A percentile compares a stretch with the other conserved stretches of the same genome.
These are phyloP conservation scores for Aspergillus fischeri DNA, from an alignment of 2,329 filamentous ascomycete species.

Conservation along the genomic window DNA sequence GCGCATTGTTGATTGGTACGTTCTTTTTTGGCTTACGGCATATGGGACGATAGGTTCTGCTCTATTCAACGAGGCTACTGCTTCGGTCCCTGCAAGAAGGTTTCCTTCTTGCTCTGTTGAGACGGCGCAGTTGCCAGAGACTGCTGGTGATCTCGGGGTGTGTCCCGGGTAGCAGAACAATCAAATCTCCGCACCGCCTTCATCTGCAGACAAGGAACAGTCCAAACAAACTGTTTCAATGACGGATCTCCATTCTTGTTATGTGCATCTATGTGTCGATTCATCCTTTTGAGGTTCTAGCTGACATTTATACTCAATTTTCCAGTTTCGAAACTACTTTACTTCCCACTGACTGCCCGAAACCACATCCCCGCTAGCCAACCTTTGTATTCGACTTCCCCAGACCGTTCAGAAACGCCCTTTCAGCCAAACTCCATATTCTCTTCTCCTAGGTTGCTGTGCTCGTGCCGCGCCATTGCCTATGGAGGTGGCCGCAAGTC, in stretches of 20 bases:
- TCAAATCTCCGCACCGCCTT: slow-evolving; percentile 41
- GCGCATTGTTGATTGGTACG: slow-evolving; percentile 39
- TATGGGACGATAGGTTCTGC: slow-evolving; percentile 3
- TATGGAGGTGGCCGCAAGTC: slow-evolving; percentile 41
- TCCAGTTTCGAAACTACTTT: slow-evolving; percentile 16
- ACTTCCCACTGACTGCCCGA: slow-evolving; percentile 13
- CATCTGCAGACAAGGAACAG: slow-evolving; percentile 7
- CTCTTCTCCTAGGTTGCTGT: slow-evolving; percentile 3
- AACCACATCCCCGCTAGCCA: slow-evolving; percentile 9
- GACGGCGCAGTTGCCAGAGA: slow-evolving; percentile 18
- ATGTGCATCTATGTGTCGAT: not conserved
- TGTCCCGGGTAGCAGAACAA: slow-evolving; percentile 28
- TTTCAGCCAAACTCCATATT: not conserved
- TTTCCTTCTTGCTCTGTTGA: slow-evolving; percentile 6
- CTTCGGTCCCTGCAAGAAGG: not conserved
- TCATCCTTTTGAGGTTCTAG: not conserved
- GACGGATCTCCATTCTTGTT: slow-evolving; percentile 14
- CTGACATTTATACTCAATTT: slow-evolving; percentile 22
- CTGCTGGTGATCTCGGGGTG: slow-evolving; percentile 3
- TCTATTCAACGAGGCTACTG: not conserved
- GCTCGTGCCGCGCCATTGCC: slow-evolving; percentile 4
- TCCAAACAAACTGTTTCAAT: not conserved
- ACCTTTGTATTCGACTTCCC: not conserved
- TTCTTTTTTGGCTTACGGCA: slow-evolving; percentile 19
- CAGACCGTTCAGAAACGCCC: not conserved